phyloP scores from a whole-genome alignment of 2,329 filamentous ascomycete species.

The Phaeomoniella chlamydospora region DNA sequence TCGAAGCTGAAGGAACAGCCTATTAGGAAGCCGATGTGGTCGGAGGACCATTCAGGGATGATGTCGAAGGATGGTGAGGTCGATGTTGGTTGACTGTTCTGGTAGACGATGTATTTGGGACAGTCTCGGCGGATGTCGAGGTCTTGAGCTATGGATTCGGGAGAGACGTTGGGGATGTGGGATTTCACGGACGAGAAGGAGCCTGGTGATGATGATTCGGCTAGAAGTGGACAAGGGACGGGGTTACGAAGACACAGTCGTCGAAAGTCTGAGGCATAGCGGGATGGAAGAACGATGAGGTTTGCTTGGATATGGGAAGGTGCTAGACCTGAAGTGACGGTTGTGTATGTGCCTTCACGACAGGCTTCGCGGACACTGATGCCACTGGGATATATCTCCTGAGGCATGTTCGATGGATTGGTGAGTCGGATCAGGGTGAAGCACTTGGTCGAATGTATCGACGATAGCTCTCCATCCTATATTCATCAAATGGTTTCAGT shows the following conservation, averaged over 20 bases:
- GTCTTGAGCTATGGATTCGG: constrained; percentile 20
- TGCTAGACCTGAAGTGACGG: constrained; percentile 39
- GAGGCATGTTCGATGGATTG: background rate
- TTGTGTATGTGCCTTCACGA: constrained; percentile 5
- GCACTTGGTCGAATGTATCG: too few relatives aligned
- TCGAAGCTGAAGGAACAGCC: constrained; percentile 54
- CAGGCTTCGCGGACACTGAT: constrained; percentile 7
- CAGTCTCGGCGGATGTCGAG: constrained; percentile 44
- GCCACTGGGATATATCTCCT: background rate
- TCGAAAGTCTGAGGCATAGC: constrained; percentile 43
- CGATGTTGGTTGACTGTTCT: constrained; percentile 25
- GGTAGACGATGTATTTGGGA: constrained; percentile 45
- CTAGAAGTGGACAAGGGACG: constrained; percentile 47
- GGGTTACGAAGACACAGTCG: constrained; percentile 46
- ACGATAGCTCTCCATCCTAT: too few relatives aligned
- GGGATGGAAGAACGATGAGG: constrained; percentile 42
- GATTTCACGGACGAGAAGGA: constrained; percentile 25
- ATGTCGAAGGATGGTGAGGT: constrained; percentile 29
- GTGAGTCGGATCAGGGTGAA: background rate
- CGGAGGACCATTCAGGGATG: constrained; percentile 35
- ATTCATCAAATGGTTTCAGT: too few relatives aligned
- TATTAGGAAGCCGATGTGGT: constrained; percentile 49
- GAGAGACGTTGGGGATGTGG: constrained; percentile 15
- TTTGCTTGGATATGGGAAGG: constrained; percentile 47
- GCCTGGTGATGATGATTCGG: constrained; percentile 33